Percentiles rank a stretch among this genome's conserved stretches.
Conservation (phyloP, 257 asterid genomes). For the Solanum ossicruentum region DNA sequence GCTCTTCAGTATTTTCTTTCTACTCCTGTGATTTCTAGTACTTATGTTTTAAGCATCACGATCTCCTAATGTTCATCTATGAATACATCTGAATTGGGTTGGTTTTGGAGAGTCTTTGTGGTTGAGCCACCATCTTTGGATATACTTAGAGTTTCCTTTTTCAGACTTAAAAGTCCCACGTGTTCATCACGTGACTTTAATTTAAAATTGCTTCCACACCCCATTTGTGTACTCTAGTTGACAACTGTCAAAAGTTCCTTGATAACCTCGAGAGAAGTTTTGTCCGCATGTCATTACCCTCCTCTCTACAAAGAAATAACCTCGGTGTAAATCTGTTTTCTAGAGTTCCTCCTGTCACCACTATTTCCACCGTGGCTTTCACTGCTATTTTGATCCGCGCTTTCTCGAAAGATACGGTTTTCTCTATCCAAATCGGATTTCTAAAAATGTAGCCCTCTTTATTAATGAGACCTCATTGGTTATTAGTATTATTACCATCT, state of each 20-base stretch:
- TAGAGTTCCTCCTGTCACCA: not conserved
- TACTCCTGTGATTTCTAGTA: not conserved
- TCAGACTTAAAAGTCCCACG: not conserved
- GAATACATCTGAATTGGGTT: too few species aligned
- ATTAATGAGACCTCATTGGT: not conserved
- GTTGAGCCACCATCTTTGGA: too few species aligned
- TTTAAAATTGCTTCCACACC: not conserved
- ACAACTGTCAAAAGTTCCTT: not conserved
- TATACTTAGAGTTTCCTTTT: not conserved
- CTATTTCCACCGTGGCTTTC: not conserved
- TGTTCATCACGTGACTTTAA: not conserved
- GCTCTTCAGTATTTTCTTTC: not conserved
- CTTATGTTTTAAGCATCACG: not conserved
- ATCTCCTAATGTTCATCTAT: too few species aligned
- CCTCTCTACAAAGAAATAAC: not conserved
- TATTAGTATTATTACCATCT: not conserved
- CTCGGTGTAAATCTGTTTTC: not conserved
- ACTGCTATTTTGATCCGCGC: not conserved
- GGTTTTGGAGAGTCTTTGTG: too few species aligned
- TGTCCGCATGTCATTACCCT: not conserved
- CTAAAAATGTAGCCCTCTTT: not conserved
- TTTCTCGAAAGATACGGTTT: not conserved
- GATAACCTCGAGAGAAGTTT: not conserved
- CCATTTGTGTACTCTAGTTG: not conserved
- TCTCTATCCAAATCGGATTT: not conserved